Percentiles rank a stretch among this genome's conserved stretches.
These are phyloP conservation scores for Botrytis byssoidea DNA, from an alignment of 2,329 filamentous ascomycete species.

Conservation along the genomic window DNA sequence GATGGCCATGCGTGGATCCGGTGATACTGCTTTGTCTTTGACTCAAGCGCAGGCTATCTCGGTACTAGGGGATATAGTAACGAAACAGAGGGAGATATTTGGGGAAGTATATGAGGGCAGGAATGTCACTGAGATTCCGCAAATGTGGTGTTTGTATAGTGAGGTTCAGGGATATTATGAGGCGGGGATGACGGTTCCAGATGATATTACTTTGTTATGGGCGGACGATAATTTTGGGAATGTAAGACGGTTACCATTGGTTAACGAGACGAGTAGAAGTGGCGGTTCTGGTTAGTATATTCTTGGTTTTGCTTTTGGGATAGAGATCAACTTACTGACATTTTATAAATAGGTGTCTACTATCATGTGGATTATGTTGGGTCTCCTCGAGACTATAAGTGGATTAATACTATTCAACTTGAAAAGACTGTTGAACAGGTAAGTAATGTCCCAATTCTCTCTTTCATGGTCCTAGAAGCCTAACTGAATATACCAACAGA, in stretches of 20 bases:
- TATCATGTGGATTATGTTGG: conserved; percentile 58
- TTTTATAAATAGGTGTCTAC: conserved; percentile 47
- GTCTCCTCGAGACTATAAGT: conserved; percentile 50
- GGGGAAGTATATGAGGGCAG: conserved; percentile 51
- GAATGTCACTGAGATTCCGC: conserved; percentile 52
- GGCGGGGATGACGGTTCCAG: conserved; percentile 61
- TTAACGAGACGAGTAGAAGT: conserved; percentile 56
- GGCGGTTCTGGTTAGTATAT: conserved; percentile 55
- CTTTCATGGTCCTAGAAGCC: background rate
- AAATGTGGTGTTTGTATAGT: conserved; percentile 73
- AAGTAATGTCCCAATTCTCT: background rate
- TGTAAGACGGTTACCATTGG: conserved; percentile 58
- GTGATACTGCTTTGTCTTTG: conserved; percentile 59
- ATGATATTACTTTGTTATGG: conserved; percentile 67
- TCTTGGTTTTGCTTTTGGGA: background rate
- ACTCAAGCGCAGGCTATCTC: conserved; percentile 55
- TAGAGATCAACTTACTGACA: background rate
- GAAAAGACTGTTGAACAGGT: conserved; percentile 61
- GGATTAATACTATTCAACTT: conserved; percentile 66
- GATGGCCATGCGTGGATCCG: conserved; percentile 67
- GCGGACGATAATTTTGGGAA: conserved; percentile 70
- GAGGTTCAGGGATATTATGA: conserved; percentile 70
- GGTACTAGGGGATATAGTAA: conserved; percentile 60
- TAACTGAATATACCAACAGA: conserved; percentile 41
- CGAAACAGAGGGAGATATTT: conserved; percentile 58